Evolutionary conservation across 1,284 basidiomycete species (phyloP), one percentile per base, ranked within the genome.

Genomic region (Trichosporon coremiiforme): DNA sequence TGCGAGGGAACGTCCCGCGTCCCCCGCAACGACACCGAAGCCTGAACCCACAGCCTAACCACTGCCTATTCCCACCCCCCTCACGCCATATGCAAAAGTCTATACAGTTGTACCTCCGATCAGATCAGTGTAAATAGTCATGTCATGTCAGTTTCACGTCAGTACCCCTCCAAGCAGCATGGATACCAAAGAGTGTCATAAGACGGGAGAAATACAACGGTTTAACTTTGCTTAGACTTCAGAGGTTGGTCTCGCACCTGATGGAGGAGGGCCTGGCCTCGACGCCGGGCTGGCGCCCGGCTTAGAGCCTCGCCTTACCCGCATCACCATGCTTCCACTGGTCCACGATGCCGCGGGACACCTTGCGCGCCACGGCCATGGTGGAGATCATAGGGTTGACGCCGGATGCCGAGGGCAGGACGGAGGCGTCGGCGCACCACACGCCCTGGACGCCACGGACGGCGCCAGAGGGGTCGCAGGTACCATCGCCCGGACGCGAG

Each of bases 361-460:
- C 69, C 70, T 70, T 71, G 63, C 70, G 65, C 33, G 71, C 72
- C 20, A 75, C 69, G 12, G 76, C 72, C 78, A 79, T 77, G 25
- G 74, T 77, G 7, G 85, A 84, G 65, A 86, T 78, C 84, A 85
- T 85, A 0, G 85, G 85, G 73, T 86, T 86, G 68, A 86, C 85
- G 35, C 84, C 85, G 2, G 79, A 79, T 4, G 83, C 80, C 63
- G 81, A 82, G 9, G 83, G 83, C 69, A 85, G 78, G 47, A 80
- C 75, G 41, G 78, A 80, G 29, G 84, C 85, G 66, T 86, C 85
- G 7, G 85, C 85, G 29, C 85, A 78, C 76, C 83, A 86, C n/a
- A 86, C 77, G 17, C 80, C 78, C 36, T 80, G 74, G 5, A 80
- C 77, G 3, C 85, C 85, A 77, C 84, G 85, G 0, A 86, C 83